phyloP scores from a whole-genome alignment of 345 rosid genomes.

The Heritiera fomes region DNA sequence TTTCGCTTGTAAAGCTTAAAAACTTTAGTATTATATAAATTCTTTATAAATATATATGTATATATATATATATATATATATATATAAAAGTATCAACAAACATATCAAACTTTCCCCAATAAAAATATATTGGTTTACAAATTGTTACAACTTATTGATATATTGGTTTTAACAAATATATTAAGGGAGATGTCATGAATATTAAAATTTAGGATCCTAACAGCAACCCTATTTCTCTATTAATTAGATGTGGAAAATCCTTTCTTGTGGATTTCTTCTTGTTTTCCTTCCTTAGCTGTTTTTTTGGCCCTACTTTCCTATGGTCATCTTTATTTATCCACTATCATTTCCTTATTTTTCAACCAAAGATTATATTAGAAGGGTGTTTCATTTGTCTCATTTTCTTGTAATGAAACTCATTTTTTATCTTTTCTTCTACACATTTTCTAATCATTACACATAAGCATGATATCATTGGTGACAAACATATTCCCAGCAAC shows the following conservation, averaged over 20 bases:
- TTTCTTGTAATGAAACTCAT: background rate
- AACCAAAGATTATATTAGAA: background rate
- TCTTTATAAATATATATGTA: too few species aligned
- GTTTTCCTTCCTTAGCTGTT: too few species aligned
- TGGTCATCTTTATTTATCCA: background rate
- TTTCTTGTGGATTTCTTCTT: conserved; percentile 6
- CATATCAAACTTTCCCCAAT: background rate
- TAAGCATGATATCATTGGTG: conserved; percentile 3
- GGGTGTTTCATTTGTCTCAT: background rate
- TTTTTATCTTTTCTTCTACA: background rate
- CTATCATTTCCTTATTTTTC: background rate
- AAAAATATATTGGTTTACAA: background rate
- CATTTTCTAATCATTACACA: background rate
- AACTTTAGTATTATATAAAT: too few species aligned
- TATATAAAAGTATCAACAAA: background rate
- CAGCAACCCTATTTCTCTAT: background rate
- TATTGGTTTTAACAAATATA: too few species aligned
- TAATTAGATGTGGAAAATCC: background rate
- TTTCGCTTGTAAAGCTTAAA: too few species aligned
- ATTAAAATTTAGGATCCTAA: too few species aligned
- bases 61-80: too few species aligned
- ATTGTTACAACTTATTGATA: background rate
- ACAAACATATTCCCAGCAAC: background rate
- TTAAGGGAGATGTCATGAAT: too few species aligned
- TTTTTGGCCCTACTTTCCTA: too few species aligned